A percentile compares a stretch with the other conserved stretches of the same genome.
These are phyloP conservation scores for Phlebopus sp. DNA, from an alignment of 1,284 basidiomycete species.

Conservation along the genomic window DNA sequence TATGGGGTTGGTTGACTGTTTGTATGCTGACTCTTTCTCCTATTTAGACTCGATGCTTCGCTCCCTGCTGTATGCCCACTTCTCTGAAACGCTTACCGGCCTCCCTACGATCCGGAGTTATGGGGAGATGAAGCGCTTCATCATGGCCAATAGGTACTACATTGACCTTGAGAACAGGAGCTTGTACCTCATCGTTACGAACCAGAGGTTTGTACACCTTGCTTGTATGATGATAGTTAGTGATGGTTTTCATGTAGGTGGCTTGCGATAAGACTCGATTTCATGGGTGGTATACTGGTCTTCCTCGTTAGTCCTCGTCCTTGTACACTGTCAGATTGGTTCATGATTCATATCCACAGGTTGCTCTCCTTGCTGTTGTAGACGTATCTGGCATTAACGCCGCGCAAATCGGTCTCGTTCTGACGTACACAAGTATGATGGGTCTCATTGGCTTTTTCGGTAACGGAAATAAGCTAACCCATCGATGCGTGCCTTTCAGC, in stretches of 20 bases:
- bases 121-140: constrained; percentile 60
- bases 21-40: constrained; percentile 11
- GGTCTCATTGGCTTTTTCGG: background rate
- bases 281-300: constrained; percentile 64
- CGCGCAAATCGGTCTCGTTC: constrained; percentile 68
- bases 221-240: background rate
- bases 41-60: constrained; percentile 59
- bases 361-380: constrained; percentile 50
- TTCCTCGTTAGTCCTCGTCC: constrained; percentile 53
- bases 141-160: constrained; percentile 65
- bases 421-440: constrained; percentile 62
- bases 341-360: constrained; percentile 29
- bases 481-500: constrained; percentile 32
- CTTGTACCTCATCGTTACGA: constrained; percentile 56
- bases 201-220: constrained; percentile 46
- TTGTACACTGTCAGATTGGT: background rate
- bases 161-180: constrained; percentile 76
- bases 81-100: constrained; percentile 77
- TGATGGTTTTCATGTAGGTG: constrained; percentile 42
- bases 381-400: constrained; percentile 57
- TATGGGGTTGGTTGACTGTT: background rate
- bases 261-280: constrained; percentile 79
- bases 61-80: constrained; percentile 75
- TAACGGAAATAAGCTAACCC: background rate
- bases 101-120: constrained; percentile 76